These are phyloP conservation scores for Cyclostephanos tholiformis DNA, from an alignment of 108 stramenopile genomes.

Conservation along the genomic window DNA sequence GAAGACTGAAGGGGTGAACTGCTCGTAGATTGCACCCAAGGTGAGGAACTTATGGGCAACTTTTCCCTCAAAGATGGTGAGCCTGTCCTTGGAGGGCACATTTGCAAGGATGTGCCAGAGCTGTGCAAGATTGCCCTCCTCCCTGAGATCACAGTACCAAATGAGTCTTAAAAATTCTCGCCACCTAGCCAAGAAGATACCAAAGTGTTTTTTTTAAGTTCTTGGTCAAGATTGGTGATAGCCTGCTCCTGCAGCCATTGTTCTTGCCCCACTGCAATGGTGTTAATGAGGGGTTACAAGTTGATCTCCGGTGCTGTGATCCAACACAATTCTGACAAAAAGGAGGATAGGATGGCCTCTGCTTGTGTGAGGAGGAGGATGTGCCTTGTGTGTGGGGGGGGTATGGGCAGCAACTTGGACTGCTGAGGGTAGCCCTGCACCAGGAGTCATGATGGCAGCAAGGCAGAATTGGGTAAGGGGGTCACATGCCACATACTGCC, in stretches of 20 bases:
- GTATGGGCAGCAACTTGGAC: neutral
- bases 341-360: too few relatives aligned
- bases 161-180: neutral
- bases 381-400: slow-evolving; percentile 2
- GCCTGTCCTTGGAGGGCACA: too few relatives aligned
- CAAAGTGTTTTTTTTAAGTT: neutral
- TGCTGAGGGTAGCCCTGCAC: neutral
- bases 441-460: neutral
- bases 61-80: too few relatives aligned
- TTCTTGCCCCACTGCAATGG: slow-evolving; percentile 6
- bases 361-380: slow-evolving; percentile 6
- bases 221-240: neutral
- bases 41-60: too few relatives aligned
- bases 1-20: neutral
- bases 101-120: too few relatives aligned
- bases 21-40: neutral
- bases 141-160: too few relatives aligned
- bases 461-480: slow-evolving; percentile 10
- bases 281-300: neutral
- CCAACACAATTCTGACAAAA: neutral
- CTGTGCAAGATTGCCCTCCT: too few relatives aligned
- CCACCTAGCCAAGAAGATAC: slow-evolving; percentile 6
- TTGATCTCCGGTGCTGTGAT: slow-evolving; percentile 9
- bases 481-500: neutral
- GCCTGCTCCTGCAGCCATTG: slow-evolving; percentile 12